Evolutionary conservation across 495 filamentous ascomycete genomes (phyloP).

Genomic region (Lasiosphaeris hirsuta): DNA sequence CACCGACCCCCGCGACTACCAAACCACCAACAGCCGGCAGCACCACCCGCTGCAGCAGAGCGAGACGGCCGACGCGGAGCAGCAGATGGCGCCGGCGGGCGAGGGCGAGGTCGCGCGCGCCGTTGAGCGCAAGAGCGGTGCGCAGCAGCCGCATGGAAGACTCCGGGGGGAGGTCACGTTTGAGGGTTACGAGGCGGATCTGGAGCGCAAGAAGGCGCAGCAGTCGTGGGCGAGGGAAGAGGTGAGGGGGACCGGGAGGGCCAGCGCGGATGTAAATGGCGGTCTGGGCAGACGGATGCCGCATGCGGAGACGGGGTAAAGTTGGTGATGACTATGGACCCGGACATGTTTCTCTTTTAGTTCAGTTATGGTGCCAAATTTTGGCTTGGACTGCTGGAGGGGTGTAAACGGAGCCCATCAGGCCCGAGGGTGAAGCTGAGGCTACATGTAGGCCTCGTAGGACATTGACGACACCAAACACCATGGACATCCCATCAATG

Average conservation of each 20-base stretch:
- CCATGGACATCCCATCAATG: too few relatives aligned
- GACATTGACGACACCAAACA: too few relatives aligned
- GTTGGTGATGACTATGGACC: background rate
- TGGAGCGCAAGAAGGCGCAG: constrained; percentile 31
- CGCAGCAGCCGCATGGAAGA: constrained; percentile 17
- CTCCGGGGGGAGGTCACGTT: constrained; percentile 20
- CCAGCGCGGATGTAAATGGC: constrained; percentile 26
- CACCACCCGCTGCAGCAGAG: constrained; percentile 7
- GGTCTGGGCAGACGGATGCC: background rate
- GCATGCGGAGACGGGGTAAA: too few relatives aligned
- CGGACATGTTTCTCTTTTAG: too few relatives aligned
- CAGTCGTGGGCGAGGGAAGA: constrained; percentile 28
- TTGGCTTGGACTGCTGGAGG: too few relatives aligned
- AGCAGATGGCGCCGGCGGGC: constrained; percentile 52
- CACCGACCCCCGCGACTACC: constrained; percentile 15
- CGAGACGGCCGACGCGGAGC: constrained; percentile 48
- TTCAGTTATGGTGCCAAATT: too few relatives aligned
- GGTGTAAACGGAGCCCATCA: too few relatives aligned
- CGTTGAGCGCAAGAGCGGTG: constrained; percentile 36
- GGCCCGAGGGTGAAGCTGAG: too few relatives aligned
- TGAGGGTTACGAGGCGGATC: background rate
- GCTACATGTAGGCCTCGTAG: too few relatives aligned
- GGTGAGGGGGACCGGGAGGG: constrained; percentile 30
- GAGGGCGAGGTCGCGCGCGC: constrained; percentile 55
- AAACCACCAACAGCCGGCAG: background rate